phyloP scores from a whole-genome alignment of 768 basidiomycete genomes.

The Pleurotus djamor region DNA sequence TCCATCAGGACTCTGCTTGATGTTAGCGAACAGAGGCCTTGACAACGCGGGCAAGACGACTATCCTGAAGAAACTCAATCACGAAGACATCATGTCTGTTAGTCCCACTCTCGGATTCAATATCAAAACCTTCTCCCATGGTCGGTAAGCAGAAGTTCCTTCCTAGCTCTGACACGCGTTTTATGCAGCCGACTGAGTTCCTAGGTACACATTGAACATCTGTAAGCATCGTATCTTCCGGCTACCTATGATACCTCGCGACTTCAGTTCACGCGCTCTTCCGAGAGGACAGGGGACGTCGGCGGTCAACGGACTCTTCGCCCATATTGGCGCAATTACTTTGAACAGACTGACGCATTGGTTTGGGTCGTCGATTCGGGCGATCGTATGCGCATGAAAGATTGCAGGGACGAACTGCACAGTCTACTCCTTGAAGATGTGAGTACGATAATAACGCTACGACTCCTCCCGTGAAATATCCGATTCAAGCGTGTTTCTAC shows the following conservation, averaged over 20 bases:
- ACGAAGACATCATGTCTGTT: conserved; percentile 84
- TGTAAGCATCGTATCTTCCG: conserved; percentile 41
- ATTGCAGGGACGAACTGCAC: conserved; percentile 87
- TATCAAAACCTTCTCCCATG: conserved; percentile 93
- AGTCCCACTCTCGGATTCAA: conserved; percentile 98
- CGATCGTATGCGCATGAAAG: conserved; percentile 85
- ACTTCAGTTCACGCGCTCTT: conserved; percentile 12
- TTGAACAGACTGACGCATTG: conserved; percentile 96
- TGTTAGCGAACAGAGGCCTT: conserved; percentile 62
- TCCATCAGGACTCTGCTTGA: background rate
- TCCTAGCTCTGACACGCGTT: conserved; percentile 10
- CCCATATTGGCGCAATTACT: conserved; percentile 99
- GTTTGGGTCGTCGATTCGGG: conserved; percentile 99
- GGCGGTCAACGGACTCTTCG: conserved; percentile 95
- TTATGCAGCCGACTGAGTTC: conserved; percentile 17
- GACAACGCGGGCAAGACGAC: conserved; percentile 99
- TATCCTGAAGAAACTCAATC: conserved; percentile 91
- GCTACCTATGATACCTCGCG: background rate
- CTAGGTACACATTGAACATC: conserved; percentile 77
- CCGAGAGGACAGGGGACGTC: conserved; percentile 77
- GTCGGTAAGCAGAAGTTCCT: conserved; percentile 60
- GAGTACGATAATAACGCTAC: conserved; percentile 22
- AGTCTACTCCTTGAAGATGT: conserved; percentile 91
- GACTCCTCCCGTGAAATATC: conserved; percentile 3
- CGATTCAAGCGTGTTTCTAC: background rate